Base-by-base conservation (phyloP, 352 stramenopile genomes). In the Pythium angustatum region DNA sequence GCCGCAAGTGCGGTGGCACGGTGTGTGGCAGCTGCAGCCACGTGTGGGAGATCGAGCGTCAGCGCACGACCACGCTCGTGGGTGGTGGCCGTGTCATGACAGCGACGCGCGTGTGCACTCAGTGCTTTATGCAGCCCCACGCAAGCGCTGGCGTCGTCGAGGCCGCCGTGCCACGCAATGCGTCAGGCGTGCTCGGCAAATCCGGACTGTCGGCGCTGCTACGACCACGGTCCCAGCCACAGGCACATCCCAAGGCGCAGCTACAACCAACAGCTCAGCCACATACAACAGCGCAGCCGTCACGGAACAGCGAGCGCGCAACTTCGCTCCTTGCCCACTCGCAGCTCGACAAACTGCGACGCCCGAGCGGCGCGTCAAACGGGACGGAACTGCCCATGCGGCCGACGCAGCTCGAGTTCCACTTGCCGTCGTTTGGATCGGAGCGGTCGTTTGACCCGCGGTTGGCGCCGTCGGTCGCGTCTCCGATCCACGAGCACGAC, bases 361-460 rank as follows among this genome's bases (percentile, higher is more conserved):
- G 28, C 17, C 5, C 28, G 48, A 47, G 40, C 49, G 28, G 22
- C 30, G n/a, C n/a, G 15, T 28, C 40, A 17, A 40, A 22, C 6
- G 3, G 40, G 15, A 38, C n/a, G 11, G 28, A 40, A 2, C n/a
- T n/a, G n/a, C 36, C 27, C 19, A 51, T 61, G 50, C 60, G 60
- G 34, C 47, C 60, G 33, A 51, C 60, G 21, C 50, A 61, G 50
- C 50, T 67, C 41, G 60, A 67, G 43, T 67, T 67, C n/a, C 22
- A 43, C 5, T 5, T 66, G 31, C n/a, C 40, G n/a, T 57, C n/a
- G n/a, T n/a, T n/a, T n/a, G n/a, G n/a, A n/a, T n/a, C 41, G 22
- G n/a, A 48, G 2, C 31, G 40, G 26, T 6, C 26, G 22, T 38
- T 34, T 21, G 14, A 14, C 8, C 8, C 40, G 40, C 40, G 24